Percentiles rank a stretch among this genome's conserved stretches.
Evolutionary conservation across 176 grass and related monocot species (phyloP).

Genomic region (Cocos nucifera): DNA sequence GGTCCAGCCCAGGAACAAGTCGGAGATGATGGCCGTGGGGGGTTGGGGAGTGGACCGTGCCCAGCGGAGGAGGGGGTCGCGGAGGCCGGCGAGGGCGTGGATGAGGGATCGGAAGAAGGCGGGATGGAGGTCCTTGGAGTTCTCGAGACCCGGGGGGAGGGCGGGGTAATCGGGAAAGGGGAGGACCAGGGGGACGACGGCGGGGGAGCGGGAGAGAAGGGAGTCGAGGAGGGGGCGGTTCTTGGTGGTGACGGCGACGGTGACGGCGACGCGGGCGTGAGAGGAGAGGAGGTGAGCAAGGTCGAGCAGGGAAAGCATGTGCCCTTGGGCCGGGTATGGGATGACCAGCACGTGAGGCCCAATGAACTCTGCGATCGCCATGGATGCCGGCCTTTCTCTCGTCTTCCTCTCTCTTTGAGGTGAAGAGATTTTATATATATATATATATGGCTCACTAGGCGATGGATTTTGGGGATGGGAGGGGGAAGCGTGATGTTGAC

Average conservation of each 20-base stretch:
- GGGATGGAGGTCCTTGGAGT: slow-evolving; percentile 19
- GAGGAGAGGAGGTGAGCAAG: slow-evolving; percentile 33
- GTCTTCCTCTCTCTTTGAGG: neutral
- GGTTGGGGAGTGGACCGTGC: slow-evolving; percentile 13
- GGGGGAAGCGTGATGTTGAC: too few relatives aligned
- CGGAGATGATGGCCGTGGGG: slow-evolving; percentile 35
- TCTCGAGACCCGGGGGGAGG: slow-evolving; percentile 42
- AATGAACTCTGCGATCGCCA: slow-evolving; percentile 14
- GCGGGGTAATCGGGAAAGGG: slow-evolving; percentile 47
- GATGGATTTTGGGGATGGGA: too few relatives aligned
- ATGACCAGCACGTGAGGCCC: slow-evolving; percentile 39
- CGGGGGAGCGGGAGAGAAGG: slow-evolving; percentile 44
- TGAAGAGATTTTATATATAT: too few relatives aligned
- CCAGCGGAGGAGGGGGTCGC: slow-evolving; percentile 28
- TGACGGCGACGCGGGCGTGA: slow-evolving; percentile 14
- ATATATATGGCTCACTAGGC: too few relatives aligned
- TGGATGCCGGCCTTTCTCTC: neutral
- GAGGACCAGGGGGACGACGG: slow-evolving; percentile 30
- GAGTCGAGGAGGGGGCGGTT: slow-evolving; percentile 41
- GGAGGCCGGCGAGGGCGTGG: slow-evolving; percentile 19
- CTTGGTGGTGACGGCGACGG: slow-evolving; percentile 44
- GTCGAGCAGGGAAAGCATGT: slow-evolving; percentile 46
- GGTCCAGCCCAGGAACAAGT: slow-evolving; percentile 60
- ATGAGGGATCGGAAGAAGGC: slow-evolving; percentile 14
- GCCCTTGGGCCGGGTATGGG: slow-evolving; percentile 52